These are phyloP conservation scores for Lumnitzera racemosa DNA, from an alignment of 345 rosid species.

Conservation along the genomic window DNA sequence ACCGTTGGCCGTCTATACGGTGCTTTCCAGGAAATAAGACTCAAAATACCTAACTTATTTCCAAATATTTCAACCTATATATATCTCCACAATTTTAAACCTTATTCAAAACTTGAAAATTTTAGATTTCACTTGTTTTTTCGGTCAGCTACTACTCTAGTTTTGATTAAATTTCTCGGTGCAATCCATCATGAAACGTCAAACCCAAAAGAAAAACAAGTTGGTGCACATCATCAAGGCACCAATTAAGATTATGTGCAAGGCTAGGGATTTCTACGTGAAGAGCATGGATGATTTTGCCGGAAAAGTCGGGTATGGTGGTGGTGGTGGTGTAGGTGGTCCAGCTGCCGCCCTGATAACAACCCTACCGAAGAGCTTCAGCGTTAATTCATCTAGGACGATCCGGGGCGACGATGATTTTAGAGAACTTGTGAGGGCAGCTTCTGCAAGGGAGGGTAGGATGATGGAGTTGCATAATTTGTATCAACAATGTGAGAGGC, in stretches of 20 bases:
- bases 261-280: constrained; percentile 27
- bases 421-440: constrained; percentile 10
- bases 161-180: no score
- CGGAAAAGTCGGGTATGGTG: constrained; percentile 11
- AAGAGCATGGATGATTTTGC: constrained; percentile 21
- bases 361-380: constrained; percentile 22
- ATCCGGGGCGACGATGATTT: constrained; percentile 8
- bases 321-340: constrained; percentile 12
- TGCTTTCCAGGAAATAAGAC: constrained; percentile 1
- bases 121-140: no score
- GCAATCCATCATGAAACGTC: no score
- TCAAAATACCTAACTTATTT: neutral
- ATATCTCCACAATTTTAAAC: neutral
- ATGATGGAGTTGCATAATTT: neutral
- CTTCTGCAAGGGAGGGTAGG: constrained; percentile 12
- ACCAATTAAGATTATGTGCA: constrained; percentile 26
- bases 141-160: no score
- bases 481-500: no score
- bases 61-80: constrained; percentile 1
- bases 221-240: constrained; percentile 10
- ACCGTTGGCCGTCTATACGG: neutral
- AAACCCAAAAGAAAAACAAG: constrained; percentile 11
- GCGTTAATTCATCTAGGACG: constrained; percentile 17
- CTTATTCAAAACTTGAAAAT: neutral
- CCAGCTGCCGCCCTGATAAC: constrained; percentile 1